Percentiles rank a stretch among this genome's conserved stretches.
Conservation (phyloP, 768 basidiomycete species). For the Lactarius vividus region DNA sequence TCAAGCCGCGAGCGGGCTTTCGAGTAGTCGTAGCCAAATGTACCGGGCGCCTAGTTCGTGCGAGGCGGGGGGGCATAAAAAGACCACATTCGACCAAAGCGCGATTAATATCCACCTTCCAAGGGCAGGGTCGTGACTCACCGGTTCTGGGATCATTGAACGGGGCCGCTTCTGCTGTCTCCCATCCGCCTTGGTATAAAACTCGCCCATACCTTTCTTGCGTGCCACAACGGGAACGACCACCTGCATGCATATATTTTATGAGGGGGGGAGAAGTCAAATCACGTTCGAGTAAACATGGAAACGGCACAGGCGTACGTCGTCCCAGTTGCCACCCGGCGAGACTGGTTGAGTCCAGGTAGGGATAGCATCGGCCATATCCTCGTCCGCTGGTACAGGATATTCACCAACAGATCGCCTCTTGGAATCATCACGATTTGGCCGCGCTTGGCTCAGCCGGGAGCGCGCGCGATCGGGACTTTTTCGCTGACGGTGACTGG, state of each 20-base stretch:
- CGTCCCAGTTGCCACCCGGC: slow-evolving; percentile 78
- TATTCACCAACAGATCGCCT: slow-evolving; percentile 66
- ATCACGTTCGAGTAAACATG: slow-evolving; percentile 14
- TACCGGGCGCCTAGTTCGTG: slow-evolving; percentile 64
- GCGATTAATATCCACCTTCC: not conserved
- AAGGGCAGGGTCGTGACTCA: slow-evolving; percentile 37
- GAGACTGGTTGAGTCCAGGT: slow-evolving; percentile 75
- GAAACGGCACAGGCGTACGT: slow-evolving; percentile 45
- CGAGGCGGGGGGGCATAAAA: not conserved
- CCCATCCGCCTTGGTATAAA: slow-evolving; percentile 69
- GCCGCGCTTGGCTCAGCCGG: slow-evolving; percentile 34
- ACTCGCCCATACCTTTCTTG: slow-evolving; percentile 72
- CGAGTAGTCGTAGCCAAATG: slow-evolving; percentile 73
- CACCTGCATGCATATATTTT: slow-evolving; percentile 41
- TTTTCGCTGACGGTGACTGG: slow-evolving; percentile 35
- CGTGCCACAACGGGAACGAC: slow-evolving; percentile 82
- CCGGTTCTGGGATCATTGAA: slow-evolving; percentile 50
- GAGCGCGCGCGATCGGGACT: slow-evolving; percentile 41
- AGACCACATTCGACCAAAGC: not conserved
- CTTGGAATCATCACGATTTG: slow-evolving; percentile 41
- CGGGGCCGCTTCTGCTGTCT: slow-evolving; percentile 49
- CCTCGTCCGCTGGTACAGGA: slow-evolving; percentile 56
- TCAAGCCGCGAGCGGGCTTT: slow-evolving; percentile 52
- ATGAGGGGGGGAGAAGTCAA: not conserved
- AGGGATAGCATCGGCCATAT: slow-evolving; percentile 73